Base-by-base conservation (phyloP, 2,329 filamentous ascomycete genomes). In the Diplodia intermedia region DNA sequence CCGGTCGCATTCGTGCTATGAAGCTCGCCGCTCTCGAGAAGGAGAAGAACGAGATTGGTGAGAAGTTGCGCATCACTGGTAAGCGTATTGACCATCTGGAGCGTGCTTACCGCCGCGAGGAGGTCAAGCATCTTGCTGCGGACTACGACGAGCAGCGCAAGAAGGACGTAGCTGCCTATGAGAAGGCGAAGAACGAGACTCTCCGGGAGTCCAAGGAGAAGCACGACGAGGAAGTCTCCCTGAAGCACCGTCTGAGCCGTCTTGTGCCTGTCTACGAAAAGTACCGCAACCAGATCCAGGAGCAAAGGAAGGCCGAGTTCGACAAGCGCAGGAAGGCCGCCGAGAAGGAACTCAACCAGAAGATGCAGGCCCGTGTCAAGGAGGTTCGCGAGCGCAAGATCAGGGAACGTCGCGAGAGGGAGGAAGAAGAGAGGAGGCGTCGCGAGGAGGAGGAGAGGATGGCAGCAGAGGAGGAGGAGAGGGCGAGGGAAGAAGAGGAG, bases 21-120 rank as follows among this genome's bases (percentile, higher is more conserved):
- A 98, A 98, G 86, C 88, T 99, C 68, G 91, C 92, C 70, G 94
- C 97, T 81, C 88, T 99, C 12, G 95, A 98, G 83, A 94, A 94
- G 74, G 95, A 98, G 85, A 99, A 98, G 90, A 97, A 94, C 76
- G 93, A 95, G 77, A 89, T 97, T 73, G 92, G 91, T 71, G 93
- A 97, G 82, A 93, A 91, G 78, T 88, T 98, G 65, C 90, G 93
- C 75, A 89, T 97, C 74, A 96, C 94, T 69, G 93, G 91, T 79
- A 98, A 97, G 88, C 91, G 95, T 71, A 92, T 97, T 75, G 95
- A 99, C 78, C 94, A 99, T 82, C 84, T 99, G 74, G 95, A 99
- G 85, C 92, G 95, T 83, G 95, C 95, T 47, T 96, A 96, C 87
- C 90, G 95, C 75, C 92, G 94, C 79, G 95, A 98, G 82, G 95